phyloP scores from a whole-genome alignment of 2,329 filamentous ascomycete species.

The Penicillium nordicum region DNA sequence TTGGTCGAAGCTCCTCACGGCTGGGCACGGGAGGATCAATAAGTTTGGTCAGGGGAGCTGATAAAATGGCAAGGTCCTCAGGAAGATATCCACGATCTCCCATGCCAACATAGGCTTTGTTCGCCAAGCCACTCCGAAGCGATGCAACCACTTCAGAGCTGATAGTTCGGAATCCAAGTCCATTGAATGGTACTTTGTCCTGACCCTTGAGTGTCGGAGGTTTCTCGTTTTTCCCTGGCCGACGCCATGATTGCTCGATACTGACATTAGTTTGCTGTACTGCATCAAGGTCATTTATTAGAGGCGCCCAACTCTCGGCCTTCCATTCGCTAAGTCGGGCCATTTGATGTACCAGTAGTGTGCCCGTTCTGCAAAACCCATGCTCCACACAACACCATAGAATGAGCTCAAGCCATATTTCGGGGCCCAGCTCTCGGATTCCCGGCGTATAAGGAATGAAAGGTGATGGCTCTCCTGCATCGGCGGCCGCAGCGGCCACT shows the following conservation, averaged over 20 bases:
- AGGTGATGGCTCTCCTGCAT: constrained; percentile 38
- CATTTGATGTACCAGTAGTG: constrained; percentile 39
- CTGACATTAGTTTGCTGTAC: constrained; percentile 37
- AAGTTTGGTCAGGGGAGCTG: constrained; percentile 20
- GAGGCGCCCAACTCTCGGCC: constrained; percentile 40
- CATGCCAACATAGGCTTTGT: constrained; percentile 43
- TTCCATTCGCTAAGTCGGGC: constrained; percentile 36
- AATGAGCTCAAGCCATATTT: constrained; percentile 50
- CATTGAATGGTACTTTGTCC: constrained; percentile 32
- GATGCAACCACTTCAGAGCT: constrained; percentile 58
- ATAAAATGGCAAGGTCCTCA: constrained; percentile 28
- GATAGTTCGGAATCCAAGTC: constrained; percentile 49
- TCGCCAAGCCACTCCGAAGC: constrained; percentile 53
- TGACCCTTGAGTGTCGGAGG: constrained; percentile 16
- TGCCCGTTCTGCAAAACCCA: constrained; percentile 42
- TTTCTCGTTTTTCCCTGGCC: constrained; percentile 21
- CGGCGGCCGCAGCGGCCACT: constrained; percentile 35
- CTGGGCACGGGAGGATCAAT: constrained; percentile 16
- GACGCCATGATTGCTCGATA: constrained; percentile 36
- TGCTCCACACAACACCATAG: constrained; percentile 52
- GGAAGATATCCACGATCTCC: constrained; percentile 30
- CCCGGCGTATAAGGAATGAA: constrained; percentile 40
- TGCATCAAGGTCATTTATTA: constrained; percentile 26
- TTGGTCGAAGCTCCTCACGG: constrained; percentile 27
- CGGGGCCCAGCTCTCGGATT: constrained; percentile 44